Evolutionary conservation across 2,329 filamentous ascomycete species (phyloP), one percentile per base, ranked within the genome.

Genomic region (Cryphonectria carpinicola): DNA sequence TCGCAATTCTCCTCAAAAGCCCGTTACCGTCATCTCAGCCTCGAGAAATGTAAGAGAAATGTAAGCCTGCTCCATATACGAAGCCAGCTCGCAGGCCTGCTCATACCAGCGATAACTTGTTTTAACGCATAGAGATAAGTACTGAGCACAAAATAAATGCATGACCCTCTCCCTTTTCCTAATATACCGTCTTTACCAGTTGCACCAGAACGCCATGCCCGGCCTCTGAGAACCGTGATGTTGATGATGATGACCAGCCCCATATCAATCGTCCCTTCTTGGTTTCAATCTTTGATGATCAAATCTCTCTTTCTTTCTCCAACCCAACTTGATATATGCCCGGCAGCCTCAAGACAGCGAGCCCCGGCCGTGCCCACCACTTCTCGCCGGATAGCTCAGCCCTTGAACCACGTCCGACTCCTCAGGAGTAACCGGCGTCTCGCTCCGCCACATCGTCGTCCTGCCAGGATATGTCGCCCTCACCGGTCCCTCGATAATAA

Each of bases 401-500:
- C 73, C 75, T 11, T 76, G 72, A 35, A 74, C 69, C 3, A 75
- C 74, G 4, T 75, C 71, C 13, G 75, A 76, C 14, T 73, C 75
- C 64, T 73, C 70, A 58, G 69, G 37, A 7, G 75, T 78, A 4
- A 75, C 74, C 2, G 78, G 78, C 32, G 74, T 76, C 46, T 76
- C 67, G 61, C 74, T 37, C 60, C 67, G 56, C 70, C 71, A 68
- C 60, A 66, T 7, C 67, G 65, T 7, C 67, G n/a, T 14, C 35
- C 43, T 35, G 0, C 17, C 69, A 66, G 72, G 61, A 3, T 70
- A 63, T 17, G 73, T 69, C 25, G 74, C 71, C 54, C 73, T 72
- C 25, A 49, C n/a, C 54, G 76, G 75, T 37, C 79, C 79, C 68
- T 82, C 78, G 25, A 81, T 80, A 62, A 82, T 75, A 66, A 79